These are phyloP conservation scores for Podospora pseudoanserina DNA, from an alignment of 495 filamentous ascomycete genomes.

Conservation along the genomic window DNA sequence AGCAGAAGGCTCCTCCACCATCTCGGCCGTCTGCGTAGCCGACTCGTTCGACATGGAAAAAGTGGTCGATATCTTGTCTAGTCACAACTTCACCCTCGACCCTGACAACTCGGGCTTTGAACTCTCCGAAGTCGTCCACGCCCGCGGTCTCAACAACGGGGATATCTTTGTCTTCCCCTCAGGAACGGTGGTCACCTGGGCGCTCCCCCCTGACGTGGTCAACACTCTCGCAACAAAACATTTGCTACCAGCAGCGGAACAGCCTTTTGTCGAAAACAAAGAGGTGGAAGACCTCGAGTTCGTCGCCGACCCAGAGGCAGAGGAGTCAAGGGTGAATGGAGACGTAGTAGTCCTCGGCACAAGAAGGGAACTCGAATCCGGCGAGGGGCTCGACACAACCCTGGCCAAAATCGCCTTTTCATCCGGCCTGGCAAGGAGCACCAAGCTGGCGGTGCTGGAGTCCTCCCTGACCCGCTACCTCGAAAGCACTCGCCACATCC, in stretches of 20 bases:
- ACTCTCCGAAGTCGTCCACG: conserved; percentile 57
- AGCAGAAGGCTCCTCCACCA: conserved; percentile 46
- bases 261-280: conserved; percentile 58
- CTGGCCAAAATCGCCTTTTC: conserved; percentile 95
- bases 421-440: conserved; percentile 87
- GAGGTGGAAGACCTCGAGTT: conserved; percentile 93
- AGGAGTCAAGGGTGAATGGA: conserved; percentile 75
- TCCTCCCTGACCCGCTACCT: conserved; percentile 78
- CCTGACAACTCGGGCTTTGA: conserved; percentile 56
- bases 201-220: conserved; percentile 66
- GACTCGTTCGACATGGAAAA: conserved; percentile 78
- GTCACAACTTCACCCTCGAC: conserved; percentile 67
- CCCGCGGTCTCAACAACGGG: conserved; percentile 55
- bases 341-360: conserved; percentile 90
- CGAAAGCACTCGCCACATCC: conserved; percentile 74
- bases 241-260: conserved; percentile 68
- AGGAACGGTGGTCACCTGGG: conserved; percentile 92
- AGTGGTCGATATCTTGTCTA: conserved; percentile 65
- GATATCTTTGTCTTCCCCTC: conserved; percentile 98
- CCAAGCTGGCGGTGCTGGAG: conserved; percentile 95
- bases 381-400: conserved; percentile 62
- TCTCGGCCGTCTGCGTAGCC: conserved; percentile 80
- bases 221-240: conserved; percentile 68
- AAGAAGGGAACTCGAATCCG: conserved; percentile 40
- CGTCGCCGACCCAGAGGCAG: conserved; percentile 66